Base-by-base conservation (phyloP, 2,329 filamentous ascomycete genomes). In the Pezicula carpinea region DNA sequence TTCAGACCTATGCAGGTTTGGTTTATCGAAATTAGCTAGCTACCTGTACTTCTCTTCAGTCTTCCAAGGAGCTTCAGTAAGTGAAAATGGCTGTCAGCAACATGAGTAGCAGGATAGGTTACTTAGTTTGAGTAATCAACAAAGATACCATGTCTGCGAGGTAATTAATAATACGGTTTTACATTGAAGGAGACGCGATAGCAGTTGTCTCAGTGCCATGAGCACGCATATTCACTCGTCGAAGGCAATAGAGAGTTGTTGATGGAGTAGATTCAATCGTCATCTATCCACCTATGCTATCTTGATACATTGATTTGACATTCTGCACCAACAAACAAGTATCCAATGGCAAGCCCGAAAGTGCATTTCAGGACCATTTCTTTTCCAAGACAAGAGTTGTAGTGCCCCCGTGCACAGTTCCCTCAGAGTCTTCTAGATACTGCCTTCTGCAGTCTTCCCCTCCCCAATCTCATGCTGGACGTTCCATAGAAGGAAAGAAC, bases 211-310 rank as follows among this genome's bases (percentile, higher is more conserved):
- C n/a, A n/a, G n/a, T n/a, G n/a, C n/a, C 11, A 26, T 26, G 3
- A 8, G 23, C 23, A 26, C 34, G 19, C 34, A 19, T 21, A 38
- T 5, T 15, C 34, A 36, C n/a, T 17, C 4, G 13, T 11, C 19
- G 17, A 38, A 17, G 19, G 15, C 19, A 21, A 38, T 17, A 38
- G n/a, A 21, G 17, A 8, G 19, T 38, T 38, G 34, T 38, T 21
- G 17, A 38, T 26, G 46, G 43, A 53, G 46, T 44, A 53, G 72
- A 74, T 76, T 77, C 74, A 73, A 74, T 57, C 59, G 73, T 70
- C 72, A 48, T 75, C 74, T 76, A 76, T 65, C 60, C 64, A 61
- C 54, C 53, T 45, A 22, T 17, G 38, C 17, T 36, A 32, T 33
- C 32, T 19, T 36, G 29, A 35, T 29, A 22, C 39, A 47, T 6